Base-by-base conservation (phyloP, 306 rosid genomes). In the Fragaria vesca region DNA sequence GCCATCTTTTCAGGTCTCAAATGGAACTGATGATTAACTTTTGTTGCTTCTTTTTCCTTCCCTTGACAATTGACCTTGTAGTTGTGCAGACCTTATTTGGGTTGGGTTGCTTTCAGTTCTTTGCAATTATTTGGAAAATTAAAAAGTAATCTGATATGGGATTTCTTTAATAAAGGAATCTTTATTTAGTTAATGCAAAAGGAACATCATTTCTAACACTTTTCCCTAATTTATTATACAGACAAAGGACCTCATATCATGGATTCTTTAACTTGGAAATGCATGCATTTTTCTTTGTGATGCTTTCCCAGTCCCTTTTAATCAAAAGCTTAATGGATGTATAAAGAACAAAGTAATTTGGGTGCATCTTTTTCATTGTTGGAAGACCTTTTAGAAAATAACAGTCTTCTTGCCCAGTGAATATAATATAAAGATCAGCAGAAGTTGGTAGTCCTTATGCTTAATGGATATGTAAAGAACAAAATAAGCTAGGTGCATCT, bases 121-220 rank as follows among this genome's bases (percentile, higher is more conserved):
- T 82, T 63, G 80, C 79, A 82, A 76, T 48, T 24, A 61, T 66
- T 79, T 74, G 32, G 57, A 47, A 65, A 17, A 18, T 8, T 75
- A 74, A 62, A 71, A 28, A 52, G 62, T 79, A 66, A 42, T 72
- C 28, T 40, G 82, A 73, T 50, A 72, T 48, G 79, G 79, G 66
- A 12, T 78, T 88, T 79, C 86, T 88, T 85, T 83, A 73, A 42
- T 74, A 82, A 86, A 87, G 85, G 72, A 86, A 86, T 82, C 88
- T 78, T 77, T 77, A 36, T 71, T 82, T 80, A 43, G n/a, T 83
- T 76, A 68, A 83, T 83, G 83, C 48, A 78, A 85, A 86, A 86
- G 74, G 67, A 60, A 62, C 51, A 83, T 73, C 86, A 74, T 81
- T 84, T 86, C 83, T 86, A 79, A 74, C 83, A 78, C 85, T 77